Conservation (phyloP, 805 yeast genomes). For the Candida parachauliodes region DNA sequence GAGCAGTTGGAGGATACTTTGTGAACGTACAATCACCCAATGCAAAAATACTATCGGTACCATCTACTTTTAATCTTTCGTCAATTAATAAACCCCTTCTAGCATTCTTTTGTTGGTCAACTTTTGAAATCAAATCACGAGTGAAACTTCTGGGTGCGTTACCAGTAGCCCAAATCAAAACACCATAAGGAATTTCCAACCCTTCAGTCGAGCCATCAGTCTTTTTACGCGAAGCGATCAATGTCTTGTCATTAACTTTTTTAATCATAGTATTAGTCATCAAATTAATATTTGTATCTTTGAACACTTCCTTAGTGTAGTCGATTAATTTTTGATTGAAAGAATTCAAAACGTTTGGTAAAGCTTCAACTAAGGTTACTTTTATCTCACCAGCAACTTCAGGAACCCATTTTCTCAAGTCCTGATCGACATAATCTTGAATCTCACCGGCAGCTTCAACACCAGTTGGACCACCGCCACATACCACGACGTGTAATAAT, state of each 20-base stretch:
- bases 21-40: slow-evolving; percentile 94
- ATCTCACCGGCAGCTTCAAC: slow-evolving; percentile 96
- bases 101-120: slow-evolving; percentile 77
- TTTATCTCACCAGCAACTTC: slow-evolving; percentile 75
- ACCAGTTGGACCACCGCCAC: slow-evolving; percentile 99
- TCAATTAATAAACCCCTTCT: slow-evolving; percentile 88
- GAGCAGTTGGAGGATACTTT: slow-evolving; percentile 93
- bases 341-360: slow-evolving; percentile 81
- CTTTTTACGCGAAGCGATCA: slow-evolving; percentile 65
- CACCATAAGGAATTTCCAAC: slow-evolving; percentile 79
- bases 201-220: slow-evolving; percentile 62
- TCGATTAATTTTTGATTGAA: slow-evolving; percentile 65
- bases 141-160: slow-evolving; percentile 82
- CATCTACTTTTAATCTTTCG: slow-evolving; percentile 77
- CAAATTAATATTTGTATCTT: slow-evolving; percentile 63
- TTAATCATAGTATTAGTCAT: slow-evolving; percentile 85
- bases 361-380: slow-evolving; percentile 84
- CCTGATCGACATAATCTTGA: slow-evolving; percentile 92
- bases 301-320: slow-evolving; percentile 78
- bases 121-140: slow-evolving; percentile 57
- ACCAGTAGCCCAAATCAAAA: slow-evolving; percentile 97
- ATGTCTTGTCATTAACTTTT: slow-evolving; percentile 68
- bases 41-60: slow-evolving; percentile 80
- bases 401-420: slow-evolving; percentile 85
- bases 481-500: slow-evolving; percentile 82